Percentiles rank a stretch among this genome's conserved stretches.
These are phyloP conservation scores for Boletus subparvulus DNA, from an alignment of 768 basidiomycete species.

Conservation along the genomic window DNA sequence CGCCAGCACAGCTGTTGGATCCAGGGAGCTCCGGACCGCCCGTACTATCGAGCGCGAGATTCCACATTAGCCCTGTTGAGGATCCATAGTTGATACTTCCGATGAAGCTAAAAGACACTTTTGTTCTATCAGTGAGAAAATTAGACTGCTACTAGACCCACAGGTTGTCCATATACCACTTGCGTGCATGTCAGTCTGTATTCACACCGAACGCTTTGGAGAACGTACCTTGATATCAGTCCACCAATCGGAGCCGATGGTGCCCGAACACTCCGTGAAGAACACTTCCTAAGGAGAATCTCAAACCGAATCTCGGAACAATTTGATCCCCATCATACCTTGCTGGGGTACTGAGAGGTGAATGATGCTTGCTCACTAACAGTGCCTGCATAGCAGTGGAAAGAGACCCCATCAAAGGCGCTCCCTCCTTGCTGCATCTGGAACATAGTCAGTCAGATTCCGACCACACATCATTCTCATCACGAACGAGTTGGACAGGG, in stretches of 20 bases:
- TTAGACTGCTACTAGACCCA: conserved; percentile 28
- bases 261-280: conserved; percentile 65
- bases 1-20: conserved; percentile 59
- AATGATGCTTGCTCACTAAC: conserved; percentile 56
- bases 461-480: neutral
- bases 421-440: conserved; percentile 56
- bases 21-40: conserved; percentile 68
- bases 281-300: conserved; percentile 36
- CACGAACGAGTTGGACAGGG: conserved; percentile 52
- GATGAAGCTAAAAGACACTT: conserved; percentile 33
- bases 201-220: neutral
- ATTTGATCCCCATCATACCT: conserved; percentile 30
- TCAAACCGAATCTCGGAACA: neutral
- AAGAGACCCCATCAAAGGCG: conserved; percentile 63
- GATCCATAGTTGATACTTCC: conserved; percentile 36
- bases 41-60: conserved; percentile 60
- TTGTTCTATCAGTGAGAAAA: conserved; percentile 27
- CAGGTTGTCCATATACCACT: conserved; percentile 75
- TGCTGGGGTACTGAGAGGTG: conserved; percentile 52
- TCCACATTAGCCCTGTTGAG: conserved; percentile 67
- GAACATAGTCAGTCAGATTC: neutral
- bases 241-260: conserved; percentile 74
- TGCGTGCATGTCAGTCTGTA: conserved; percentile 9
- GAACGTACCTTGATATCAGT: conserved; percentile 63
- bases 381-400: conserved; percentile 68